Percentiles rank a stretch among this genome's conserved stretches.
Evolutionary conservation across 2,329 filamentous ascomycete species (phyloP).

Genomic region (Fusarium nodosum): DNA sequence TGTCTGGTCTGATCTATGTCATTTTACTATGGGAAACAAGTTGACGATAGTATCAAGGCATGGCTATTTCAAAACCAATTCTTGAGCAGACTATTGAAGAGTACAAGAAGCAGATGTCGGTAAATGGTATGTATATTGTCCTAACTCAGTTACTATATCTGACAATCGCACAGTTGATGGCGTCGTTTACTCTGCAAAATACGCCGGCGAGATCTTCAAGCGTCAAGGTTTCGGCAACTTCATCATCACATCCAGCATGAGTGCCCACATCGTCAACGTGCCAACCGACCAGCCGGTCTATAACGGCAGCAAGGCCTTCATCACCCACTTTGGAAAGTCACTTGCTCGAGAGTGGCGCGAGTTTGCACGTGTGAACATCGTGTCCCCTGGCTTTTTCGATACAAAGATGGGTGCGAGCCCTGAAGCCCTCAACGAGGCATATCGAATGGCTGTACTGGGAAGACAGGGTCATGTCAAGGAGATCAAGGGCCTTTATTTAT

Average conservation of each 20-base stretch:
- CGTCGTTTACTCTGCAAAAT: slow-evolving; percentile 60
- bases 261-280: slow-evolving; percentile 63
- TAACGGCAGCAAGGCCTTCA: slow-evolving; percentile 67
- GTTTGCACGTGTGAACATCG: slow-evolving; percentile 68
- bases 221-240: slow-evolving; percentile 61
- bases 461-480: slow-evolving; percentile 74
- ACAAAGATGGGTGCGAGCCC: slow-evolving; percentile 65
- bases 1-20: slow-evolving; percentile 52
- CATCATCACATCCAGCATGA: slow-evolving; percentile 66
- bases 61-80: slow-evolving; percentile 65
- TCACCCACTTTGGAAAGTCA: slow-evolving; percentile 67
- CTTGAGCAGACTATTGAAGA: slow-evolving; percentile 66
- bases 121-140: slow-evolving; percentile 60
- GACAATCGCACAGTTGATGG: slow-evolving; percentile 59
- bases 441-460: slow-evolving; percentile 64
- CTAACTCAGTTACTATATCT: background rate
- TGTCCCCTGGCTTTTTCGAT: slow-evolving; percentile 63
- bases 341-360: slow-evolving; percentile 68
- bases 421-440: slow-evolving; percentile 60
- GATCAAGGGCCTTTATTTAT: slow-evolving; percentile 71
- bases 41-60: slow-evolving; percentile 4
- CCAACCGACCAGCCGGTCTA: slow-evolving; percentile 67
- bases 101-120: slow-evolving; percentile 64
- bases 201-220: slow-evolving; percentile 59
- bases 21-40: no score